Evolutionary conservation across 164 flowering plant species (phyloP), one percentile per base, ranked within the genome.

Genomic region (Kalanchoe fedtschenkoi): DNA sequence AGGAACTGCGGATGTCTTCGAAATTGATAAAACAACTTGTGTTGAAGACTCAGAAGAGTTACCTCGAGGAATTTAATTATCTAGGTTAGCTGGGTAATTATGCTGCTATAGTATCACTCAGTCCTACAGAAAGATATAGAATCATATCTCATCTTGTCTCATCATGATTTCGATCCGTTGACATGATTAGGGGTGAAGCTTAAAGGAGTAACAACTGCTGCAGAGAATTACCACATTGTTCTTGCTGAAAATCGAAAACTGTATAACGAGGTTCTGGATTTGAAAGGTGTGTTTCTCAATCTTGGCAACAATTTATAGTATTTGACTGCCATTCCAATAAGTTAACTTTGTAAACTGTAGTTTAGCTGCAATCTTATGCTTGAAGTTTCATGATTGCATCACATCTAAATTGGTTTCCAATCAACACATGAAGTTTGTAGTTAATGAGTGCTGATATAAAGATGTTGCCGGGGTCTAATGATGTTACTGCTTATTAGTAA

Each of bases 241-340:
- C 88, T 89, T 65, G 81, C 68, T 37, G 99, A 95, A 81, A 95
- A 95, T 63, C 63, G 99, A 34, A 89, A 67, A 74, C 70, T 95
- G 70, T 91, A 89, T 69, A 91, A 95, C 76, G 97, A 95, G 73
- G 87, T 95, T 71, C 97, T 89, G 70, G 99, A 95, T 68, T 73
- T 95, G 71, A 95, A 91, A 83, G 97, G 99, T 93, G 63, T n/a
- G 62, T 34, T 54, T 41, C 59, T 55, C 61, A 34, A 33, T 33
- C 11, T 32, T 24, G 19, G 21, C 41, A 34, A 13, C 3, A 24
- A 24, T 11, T 51, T 44, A 19, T n/a, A n/a, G n/a, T n/a, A n/a
- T 24, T 26, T 51, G 56, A 24, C 56, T 2, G 21, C 56, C 6
- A 3, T 6, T 10, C 13, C 51, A 19, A 4, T 44, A 4, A n/a